Conservation (phyloP, 75 land plant species). For the Pinus albicaulis region DNA sequence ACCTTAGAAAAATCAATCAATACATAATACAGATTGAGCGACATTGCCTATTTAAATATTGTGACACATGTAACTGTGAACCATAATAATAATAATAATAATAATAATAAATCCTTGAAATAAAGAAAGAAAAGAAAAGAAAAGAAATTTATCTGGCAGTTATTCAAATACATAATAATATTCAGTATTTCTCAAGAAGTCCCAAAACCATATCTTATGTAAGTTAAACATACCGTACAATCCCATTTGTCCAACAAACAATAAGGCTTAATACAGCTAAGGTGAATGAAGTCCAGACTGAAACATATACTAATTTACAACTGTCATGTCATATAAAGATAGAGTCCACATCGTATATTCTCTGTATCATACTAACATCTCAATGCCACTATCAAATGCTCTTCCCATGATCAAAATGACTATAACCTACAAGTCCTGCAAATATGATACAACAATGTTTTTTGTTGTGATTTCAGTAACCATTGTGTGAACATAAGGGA, state of each 20-base stretch:
- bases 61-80: not conserved
- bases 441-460: no score
- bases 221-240: not conserved
- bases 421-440: no score
- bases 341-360: no score
- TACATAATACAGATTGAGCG: not conserved
- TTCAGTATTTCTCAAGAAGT: not conserved
- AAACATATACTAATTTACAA: not conserved
- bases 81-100: no score
- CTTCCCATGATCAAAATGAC: no score
- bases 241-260: not conserved
- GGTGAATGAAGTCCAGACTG: not conserved
- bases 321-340: not conserved
- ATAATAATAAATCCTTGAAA: no score
- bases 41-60: not conserved
- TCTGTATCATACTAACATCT: no score
- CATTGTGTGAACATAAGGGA: no score
- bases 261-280: not conserved
- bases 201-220: not conserved
- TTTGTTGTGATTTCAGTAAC: no score
- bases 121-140: not conserved
- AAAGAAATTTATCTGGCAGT: not conserved
- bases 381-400: no score
- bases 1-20: not conserved
- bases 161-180: not conserved